Evolutionary conservation across 306 rosid species (phyloP).

Genomic region (Vigna nakashimae): DNA sequence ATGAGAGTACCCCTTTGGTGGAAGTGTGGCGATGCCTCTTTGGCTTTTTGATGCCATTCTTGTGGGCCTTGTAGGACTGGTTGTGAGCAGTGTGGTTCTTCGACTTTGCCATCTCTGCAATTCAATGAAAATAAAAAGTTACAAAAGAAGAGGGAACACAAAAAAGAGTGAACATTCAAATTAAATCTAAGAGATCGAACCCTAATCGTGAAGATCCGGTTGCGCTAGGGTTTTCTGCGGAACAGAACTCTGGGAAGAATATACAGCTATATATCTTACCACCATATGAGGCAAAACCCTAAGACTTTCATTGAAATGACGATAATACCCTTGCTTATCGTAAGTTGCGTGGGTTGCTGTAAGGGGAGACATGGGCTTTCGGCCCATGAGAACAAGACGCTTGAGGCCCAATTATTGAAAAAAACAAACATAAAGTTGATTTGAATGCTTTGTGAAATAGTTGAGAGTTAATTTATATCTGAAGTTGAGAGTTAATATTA

Average conservation of each 20-base stretch:
- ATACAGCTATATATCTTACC: constrained; percentile 21
- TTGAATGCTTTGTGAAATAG: background rate
- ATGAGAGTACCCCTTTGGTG: constrained; percentile 81
- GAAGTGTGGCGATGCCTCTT: constrained; percentile 94
- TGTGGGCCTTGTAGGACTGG: constrained; percentile 98
- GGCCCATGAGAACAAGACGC: background rate
- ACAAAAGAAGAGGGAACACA: background rate
- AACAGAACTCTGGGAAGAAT: background rate
- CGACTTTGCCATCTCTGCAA: constrained; percentile 96
- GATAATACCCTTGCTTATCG: constrained; percentile 28
- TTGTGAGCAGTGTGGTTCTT: constrained; percentile 99
- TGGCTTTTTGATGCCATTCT: constrained; percentile 97
- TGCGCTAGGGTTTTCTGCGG: constrained; percentile 49
- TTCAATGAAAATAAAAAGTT: background rate
- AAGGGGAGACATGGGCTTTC: background rate
- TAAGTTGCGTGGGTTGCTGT: background rate
- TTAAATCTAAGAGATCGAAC: constrained; percentile 20
- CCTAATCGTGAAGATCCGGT: background rate
- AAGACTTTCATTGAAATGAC: constrained; percentile 36
- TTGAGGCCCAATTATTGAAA: background rate
- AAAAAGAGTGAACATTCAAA: background rate
- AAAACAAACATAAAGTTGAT: background rate
- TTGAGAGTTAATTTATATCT: background rate
- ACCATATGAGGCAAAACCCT: constrained; percentile 50
- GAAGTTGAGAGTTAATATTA: too few relatives aligned